Evolutionary conservation across 352 stramenopile genomes (phyloP).

Genomic region (Globisporangium ultimum): DNA sequence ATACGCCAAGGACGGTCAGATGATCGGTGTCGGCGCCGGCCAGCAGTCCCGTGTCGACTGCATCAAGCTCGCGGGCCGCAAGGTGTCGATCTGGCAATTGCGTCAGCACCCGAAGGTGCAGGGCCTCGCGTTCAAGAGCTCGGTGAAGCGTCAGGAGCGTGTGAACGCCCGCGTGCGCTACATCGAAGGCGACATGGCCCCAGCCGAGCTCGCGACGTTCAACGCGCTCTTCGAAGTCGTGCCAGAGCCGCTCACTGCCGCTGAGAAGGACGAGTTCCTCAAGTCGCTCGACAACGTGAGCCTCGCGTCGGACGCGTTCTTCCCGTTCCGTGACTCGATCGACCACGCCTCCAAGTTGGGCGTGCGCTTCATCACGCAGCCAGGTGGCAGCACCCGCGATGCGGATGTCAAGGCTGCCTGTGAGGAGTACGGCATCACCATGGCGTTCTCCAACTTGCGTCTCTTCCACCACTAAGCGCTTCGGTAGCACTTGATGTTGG

Average conservation of each 20-base stretch:
- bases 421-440: slow-evolving; percentile 98
- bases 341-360: slow-evolving; percentile 95
- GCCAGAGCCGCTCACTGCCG: slow-evolving; percentile 91
- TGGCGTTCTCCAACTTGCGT: slow-evolving; percentile 97
- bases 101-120: slow-evolving; percentile 97
- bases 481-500: too few relatives aligned
- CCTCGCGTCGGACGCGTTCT: slow-evolving; percentile 99
- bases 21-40: slow-evolving; percentile 99
- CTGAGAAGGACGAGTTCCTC: slow-evolving; percentile 96
- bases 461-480: slow-evolving; percentile 98
- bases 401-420: slow-evolving; percentile 93
- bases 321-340: slow-evolving; percentile 99
- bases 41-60: slow-evolving; percentile 99
- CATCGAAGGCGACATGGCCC: slow-evolving; percentile 99
- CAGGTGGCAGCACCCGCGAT: slow-evolving; percentile 83
- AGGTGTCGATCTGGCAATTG: slow-evolving; percentile 98
- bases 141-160: slow-evolving; percentile 97
- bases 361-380: slow-evolving; percentile 98
- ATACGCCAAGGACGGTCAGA: slow-evolving; percentile 99
- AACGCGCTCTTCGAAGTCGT: slow-evolving; percentile 93
- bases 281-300: slow-evolving; percentile 86
- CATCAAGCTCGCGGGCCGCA: slow-evolving; percentile 98
- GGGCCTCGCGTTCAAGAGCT: slow-evolving; percentile 95
- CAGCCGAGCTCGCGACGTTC: slow-evolving; percentile 94
- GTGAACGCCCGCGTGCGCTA: slow-evolving; percentile 99